phyloP scores from a whole-genome alignment of 2,329 filamentous ascomycete species.

The Scedosporium aurantiacum region DNA sequence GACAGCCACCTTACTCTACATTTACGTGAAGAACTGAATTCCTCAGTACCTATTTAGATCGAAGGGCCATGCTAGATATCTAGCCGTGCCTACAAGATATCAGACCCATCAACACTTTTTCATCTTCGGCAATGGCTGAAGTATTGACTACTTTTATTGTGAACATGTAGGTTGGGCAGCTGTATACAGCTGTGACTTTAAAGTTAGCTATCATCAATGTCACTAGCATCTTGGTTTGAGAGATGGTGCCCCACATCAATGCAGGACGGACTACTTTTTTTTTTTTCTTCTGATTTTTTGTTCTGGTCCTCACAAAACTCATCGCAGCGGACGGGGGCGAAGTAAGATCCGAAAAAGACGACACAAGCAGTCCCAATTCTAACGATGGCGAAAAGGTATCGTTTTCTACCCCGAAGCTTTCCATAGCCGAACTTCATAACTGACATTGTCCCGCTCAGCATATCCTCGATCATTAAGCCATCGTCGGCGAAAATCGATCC shows the following conservation, averaged over 20 bases:
- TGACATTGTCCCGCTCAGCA: background rate
- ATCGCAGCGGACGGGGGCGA: background rate
- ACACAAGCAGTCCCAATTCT: background rate
- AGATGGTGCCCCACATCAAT: background rate
- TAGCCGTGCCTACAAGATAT: too few species aligned
- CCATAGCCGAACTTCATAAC: background rate
- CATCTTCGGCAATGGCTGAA: too few species aligned
- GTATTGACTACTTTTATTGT: too few species aligned
- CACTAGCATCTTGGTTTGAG: too few species aligned
- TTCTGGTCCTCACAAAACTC: background rate
- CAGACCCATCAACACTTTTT: too few species aligned
- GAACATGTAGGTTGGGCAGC: too few species aligned
- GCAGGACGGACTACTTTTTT: background rate
- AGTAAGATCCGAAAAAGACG: background rate
- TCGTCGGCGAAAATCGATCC: conserved; percentile 52
- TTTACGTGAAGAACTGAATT: too few species aligned
- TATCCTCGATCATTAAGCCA: conserved; percentile 5
- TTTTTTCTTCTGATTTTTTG: background rate
- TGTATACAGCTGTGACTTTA: too few species aligned
- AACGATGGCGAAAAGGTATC: conserved; percentile 16
- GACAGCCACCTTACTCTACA: too few species aligned
- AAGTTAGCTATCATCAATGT: too few species aligned
- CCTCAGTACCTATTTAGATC: too few species aligned
- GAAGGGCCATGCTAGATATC: too few species aligned
- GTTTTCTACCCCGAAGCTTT: background rate